Evolutionary conservation across 331 rosid species (phyloP).

Genomic region (Cydonia oblonga): DNA sequence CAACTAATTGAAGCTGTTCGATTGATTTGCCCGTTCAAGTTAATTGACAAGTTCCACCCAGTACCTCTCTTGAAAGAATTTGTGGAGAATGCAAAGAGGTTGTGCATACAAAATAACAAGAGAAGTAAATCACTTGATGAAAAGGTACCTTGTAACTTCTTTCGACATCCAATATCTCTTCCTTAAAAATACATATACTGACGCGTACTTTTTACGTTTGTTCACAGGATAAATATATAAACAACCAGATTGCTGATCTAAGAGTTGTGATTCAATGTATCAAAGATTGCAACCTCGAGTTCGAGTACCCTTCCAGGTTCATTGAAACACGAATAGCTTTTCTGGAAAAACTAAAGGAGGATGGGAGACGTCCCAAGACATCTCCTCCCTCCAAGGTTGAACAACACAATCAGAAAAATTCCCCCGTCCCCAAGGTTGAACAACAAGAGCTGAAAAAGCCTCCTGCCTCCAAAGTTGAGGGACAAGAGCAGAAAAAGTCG

Average conservation of each 20-base stretch:
- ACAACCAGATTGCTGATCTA: slow-evolving; percentile 25
- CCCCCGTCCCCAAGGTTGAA: neutral
- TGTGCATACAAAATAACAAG: neutral
- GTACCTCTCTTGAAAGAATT: slow-evolving; percentile 21
- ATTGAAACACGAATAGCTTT: slow-evolving; percentile 11
- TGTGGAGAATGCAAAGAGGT: neutral
- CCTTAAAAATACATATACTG: neutral
- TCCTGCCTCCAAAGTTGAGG: neutral
- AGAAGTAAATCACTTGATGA: slow-evolving; percentile 2
- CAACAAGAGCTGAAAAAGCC: neutral
- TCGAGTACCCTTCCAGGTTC: slow-evolving; percentile 8
- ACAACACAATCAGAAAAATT: neutral
- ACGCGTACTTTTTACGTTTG: neutral
- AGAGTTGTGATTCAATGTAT: slow-evolving; percentile 21
- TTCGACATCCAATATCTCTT: neutral
- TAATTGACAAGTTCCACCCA: slow-evolving; percentile 35
- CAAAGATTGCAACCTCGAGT: slow-evolving; percentile 22
- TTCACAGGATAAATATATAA: slow-evolving; percentile 25
- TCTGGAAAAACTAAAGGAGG: slow-evolving; percentile 16
- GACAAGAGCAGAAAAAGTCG: neutral
- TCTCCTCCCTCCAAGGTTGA: neutral
- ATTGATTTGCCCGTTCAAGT: slow-evolving; percentile 42
- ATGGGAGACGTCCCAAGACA: neutral
- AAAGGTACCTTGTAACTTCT: slow-evolving; percentile 22
- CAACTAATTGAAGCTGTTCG: slow-evolving; percentile 38